Conservation (phyloP, 2,329 filamentous ascomycete species). For the Fusarium avenaceum region DNA sequence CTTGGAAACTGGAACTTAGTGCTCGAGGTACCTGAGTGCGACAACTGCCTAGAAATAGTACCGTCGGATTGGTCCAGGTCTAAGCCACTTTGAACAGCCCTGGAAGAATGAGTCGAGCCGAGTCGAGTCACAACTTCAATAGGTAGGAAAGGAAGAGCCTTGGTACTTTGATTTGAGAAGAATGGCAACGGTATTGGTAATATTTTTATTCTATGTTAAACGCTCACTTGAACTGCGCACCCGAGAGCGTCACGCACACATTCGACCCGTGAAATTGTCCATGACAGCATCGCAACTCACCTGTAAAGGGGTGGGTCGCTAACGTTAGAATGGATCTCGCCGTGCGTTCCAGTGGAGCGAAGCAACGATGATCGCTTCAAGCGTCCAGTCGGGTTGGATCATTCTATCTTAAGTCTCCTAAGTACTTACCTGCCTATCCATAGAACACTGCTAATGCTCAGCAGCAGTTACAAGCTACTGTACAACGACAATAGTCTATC, state of each 20-base stretch:
- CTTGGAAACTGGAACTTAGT: conserved; percentile 1
- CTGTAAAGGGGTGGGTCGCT: conserved; percentile 30
- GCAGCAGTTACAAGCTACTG: background rate
- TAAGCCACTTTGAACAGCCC: conserved; percentile 42
- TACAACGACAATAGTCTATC: background rate
- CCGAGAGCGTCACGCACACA: conserved; percentile 33
- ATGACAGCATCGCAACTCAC: conserved; percentile 40
- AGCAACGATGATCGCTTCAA: conserved; percentile 4
- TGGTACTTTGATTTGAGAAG: too few relatives aligned
- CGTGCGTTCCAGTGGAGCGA: conserved; percentile 30
- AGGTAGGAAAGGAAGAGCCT: background rate
- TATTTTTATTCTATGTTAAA: conserved; percentile 2
- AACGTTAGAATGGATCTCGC: conserved; percentile 34
- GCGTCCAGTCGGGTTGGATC: conserved; percentile 1
- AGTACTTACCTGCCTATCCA: too few relatives aligned
- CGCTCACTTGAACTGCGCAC: conserved; percentile 37
- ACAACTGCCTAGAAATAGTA: conserved; percentile 40
- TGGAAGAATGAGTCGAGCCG: conserved; percentile 1
- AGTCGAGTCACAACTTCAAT: conserved; percentile 30
- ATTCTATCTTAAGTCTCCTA: background rate
- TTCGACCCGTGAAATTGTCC: conserved; percentile 34
- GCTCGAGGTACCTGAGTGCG: conserved; percentile 34
- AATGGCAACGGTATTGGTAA: background rate
- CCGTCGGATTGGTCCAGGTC: conserved; percentile 25
- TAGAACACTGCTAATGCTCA: background rate